phyloP scores from a whole-genome alignment of 1,284 basidiomycete species.

The Lentinula novae-zelandiae region DNA sequence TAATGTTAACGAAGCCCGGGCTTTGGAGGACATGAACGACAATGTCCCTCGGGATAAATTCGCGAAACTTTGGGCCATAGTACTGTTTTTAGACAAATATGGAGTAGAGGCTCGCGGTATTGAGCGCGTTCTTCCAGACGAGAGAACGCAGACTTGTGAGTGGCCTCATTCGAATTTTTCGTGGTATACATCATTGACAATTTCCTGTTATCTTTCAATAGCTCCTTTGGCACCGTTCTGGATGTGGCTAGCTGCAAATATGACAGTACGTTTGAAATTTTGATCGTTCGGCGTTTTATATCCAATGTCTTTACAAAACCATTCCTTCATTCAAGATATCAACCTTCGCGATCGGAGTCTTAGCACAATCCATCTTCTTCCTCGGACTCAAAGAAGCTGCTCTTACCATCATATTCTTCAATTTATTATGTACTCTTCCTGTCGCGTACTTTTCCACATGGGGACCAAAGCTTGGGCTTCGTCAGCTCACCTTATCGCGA shows the following conservation, averaged over 20 bases:
- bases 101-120: conserved; percentile 9
- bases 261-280: neutral
- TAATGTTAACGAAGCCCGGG: neutral
- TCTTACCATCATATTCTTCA: conserved; percentile 76
- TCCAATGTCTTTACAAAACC: neutral
- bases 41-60: conserved; percentile 4
- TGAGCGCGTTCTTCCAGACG: conserved; percentile 1
- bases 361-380: neutral
- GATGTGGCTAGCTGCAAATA: conserved; percentile 8
- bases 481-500: conserved; percentile 84
- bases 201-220: neutral
- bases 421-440: conserved; percentile 49
- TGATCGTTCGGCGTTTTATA: neutral
- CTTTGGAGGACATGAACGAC: conserved; percentile 4
- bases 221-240: conserved; percentile 8
- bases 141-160: conserved; percentile 7
- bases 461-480: conserved; percentile 82
- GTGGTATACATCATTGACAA: neutral
- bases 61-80: neutral
- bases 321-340: neutral
- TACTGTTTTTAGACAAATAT: conserved; percentile 3
- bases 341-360: conserved; percentile 2
- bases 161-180: neutral
- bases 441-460: conserved; percentile 75
- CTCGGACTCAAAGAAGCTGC: conserved; percentile 63